Evolutionary conservation across 345 rosid species (phyloP).

Genomic region (Murraya paniculata): DNA sequence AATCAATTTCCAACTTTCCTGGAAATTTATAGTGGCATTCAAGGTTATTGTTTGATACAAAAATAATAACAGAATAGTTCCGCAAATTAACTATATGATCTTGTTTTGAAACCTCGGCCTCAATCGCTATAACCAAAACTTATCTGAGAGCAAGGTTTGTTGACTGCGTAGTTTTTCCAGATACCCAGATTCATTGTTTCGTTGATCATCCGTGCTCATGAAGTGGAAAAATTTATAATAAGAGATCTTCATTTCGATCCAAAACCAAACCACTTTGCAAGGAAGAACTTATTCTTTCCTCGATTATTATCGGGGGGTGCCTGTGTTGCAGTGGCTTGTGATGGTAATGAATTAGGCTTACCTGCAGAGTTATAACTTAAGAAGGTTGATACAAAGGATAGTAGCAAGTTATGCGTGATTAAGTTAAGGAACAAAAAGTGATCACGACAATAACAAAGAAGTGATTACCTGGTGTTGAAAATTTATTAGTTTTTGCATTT

Average conservation of each 20-base stretch:
- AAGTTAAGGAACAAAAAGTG: not conserved
- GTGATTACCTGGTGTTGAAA: conserved; percentile 36
- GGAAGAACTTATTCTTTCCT: conserved; percentile 52
- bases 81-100: not conserved
- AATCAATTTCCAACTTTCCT: not conserved
- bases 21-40: not conserved
- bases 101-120: no score
- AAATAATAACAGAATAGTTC: conserved; percentile 10
- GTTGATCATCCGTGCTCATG: not conserved
- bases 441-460: not conserved
- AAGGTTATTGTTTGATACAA: conserved; percentile 1
- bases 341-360: conserved; percentile 32
- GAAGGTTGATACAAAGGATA: no score
- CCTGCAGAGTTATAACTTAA: conserved; percentile 21
- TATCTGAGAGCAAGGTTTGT: not conserved
- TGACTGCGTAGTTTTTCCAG: not conserved
- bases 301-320: conserved; percentile 26
- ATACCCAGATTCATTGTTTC: not conserved
- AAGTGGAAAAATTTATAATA: not conserved
- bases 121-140: not conserved
- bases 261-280: conserved; percentile 57
- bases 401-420: no score
- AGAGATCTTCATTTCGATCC: conserved; percentile 40
- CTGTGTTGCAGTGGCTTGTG: conserved; percentile 17
- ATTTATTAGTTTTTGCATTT: conserved; percentile 22